These are phyloP conservation scores for Leccinum rimulosum DNA, from an alignment of 768 basidiomycete genomes.

Conservation along the genomic window DNA sequence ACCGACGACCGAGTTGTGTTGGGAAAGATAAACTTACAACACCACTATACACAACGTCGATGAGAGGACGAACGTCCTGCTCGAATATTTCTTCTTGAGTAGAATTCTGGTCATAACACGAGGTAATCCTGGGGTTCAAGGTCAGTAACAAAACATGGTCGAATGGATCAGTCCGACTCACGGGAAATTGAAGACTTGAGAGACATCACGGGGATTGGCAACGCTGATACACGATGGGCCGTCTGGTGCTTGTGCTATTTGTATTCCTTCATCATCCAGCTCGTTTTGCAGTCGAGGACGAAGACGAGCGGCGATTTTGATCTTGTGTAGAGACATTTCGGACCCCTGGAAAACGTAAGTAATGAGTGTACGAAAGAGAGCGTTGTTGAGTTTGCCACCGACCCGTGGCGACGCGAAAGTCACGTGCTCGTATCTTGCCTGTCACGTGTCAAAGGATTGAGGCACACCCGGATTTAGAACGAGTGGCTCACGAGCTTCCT, in stretches of 20 bases:
- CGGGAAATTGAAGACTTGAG: constrained; percentile 79
- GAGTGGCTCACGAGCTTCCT: background rate
- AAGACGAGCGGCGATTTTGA: constrained; percentile 71
- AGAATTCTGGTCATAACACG: constrained; percentile 69
- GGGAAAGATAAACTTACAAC: constrained; percentile 46
- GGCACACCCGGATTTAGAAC: background rate
- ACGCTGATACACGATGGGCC: constrained; percentile 56
- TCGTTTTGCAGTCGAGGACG: constrained; percentile 64
- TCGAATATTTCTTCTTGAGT: constrained; percentile 77
- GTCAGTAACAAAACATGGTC: background rate
- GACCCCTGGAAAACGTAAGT: background rate
- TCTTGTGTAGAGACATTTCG: constrained; percentile 41
- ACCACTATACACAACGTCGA: constrained; percentile 76
- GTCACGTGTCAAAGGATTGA: background rate
- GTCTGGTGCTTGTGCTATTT: constrained; percentile 45
- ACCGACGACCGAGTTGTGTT: background rate
- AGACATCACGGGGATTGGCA: constrained; percentile 64
- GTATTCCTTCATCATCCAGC: constrained; percentile 58
- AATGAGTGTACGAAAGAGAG: background rate
- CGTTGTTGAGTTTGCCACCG: constrained; percentile 22
- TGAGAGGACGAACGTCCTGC: constrained; percentile 71
- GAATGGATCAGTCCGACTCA: constrained; percentile 31
- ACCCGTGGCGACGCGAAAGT: constrained; percentile 21
- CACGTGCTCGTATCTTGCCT: constrained; percentile 21
- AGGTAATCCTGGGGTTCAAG: constrained; percentile 54